A percentile compares a stretch with the other conserved stretches of the same genome.
phyloP scores from a whole-genome alignment of 1,284 basidiomycete genomes.

The Boletus hoseneyae region DNA sequence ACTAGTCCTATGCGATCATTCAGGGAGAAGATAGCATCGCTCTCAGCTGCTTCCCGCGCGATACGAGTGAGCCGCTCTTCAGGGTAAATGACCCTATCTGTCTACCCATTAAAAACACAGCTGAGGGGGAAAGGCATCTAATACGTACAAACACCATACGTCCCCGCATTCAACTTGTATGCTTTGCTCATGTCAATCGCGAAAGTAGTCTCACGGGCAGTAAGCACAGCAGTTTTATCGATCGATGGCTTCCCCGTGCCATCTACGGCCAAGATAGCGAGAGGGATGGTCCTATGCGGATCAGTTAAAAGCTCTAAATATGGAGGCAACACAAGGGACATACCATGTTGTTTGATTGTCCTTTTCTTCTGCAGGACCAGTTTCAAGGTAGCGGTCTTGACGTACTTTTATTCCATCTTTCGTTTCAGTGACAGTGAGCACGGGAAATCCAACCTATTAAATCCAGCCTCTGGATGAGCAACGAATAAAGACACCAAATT shows the following conservation, averaged over 20 bases:
- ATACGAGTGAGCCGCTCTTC: slow-evolving; percentile 79
- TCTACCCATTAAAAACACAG: not conserved
- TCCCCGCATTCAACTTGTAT: slow-evolving; percentile 89
- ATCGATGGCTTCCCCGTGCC: slow-evolving; percentile 55
- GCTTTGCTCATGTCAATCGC: slow-evolving; percentile 67
- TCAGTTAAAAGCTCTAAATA: not conserved
- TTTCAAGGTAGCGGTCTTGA: slow-evolving; percentile 93
- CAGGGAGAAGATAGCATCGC: slow-evolving; percentile 65
- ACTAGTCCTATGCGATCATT: slow-evolving; percentile 88
- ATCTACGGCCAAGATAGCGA: slow-evolving; percentile 70
- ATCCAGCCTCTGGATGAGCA: slow-evolving; percentile 1
- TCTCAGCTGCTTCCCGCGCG: slow-evolving; percentile 72
- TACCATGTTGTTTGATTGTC: slow-evolving; percentile 93
- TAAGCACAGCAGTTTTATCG: slow-evolving; percentile 67
- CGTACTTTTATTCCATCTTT: slow-evolving; percentile 68
- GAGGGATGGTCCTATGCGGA: slow-evolving; percentile 66
- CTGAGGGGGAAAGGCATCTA: not conserved
- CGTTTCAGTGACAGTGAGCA: slow-evolving; percentile 83
- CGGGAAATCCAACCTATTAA: slow-evolving; percentile 76
- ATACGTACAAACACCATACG: slow-evolving; percentile 82
- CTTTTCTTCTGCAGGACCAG: slow-evolving; percentile 72
- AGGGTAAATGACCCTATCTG: slow-evolving; percentile 86
- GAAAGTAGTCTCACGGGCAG: slow-evolving; percentile 68
- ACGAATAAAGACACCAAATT: not conserved
- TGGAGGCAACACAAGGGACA: slow-evolving; percentile 8